A percentile compares a stretch with the other conserved stretches of the same genome.
These are phyloP conservation scores for Fusarium tanahbumbuense DNA, from an alignment of 2,329 filamentous ascomycete species.

Conservation along the genomic window DNA sequence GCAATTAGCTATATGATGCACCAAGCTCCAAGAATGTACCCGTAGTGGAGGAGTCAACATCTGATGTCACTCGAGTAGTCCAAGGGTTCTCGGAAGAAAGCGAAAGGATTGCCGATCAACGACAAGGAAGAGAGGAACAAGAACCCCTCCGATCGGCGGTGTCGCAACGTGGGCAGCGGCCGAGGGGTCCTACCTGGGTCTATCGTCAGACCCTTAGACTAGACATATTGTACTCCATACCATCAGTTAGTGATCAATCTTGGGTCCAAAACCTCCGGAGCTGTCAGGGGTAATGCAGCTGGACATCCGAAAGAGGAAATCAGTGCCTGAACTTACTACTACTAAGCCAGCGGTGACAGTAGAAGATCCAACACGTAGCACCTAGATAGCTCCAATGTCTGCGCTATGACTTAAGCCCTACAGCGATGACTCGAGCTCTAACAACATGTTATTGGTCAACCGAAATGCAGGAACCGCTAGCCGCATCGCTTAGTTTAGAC, in stretches of 20 bases:
- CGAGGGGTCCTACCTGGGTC: slow-evolving; percentile 1
- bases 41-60: background rate
- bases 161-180: slow-evolving; percentile 17
- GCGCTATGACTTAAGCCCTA: slow-evolving; percentile 29
- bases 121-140: slow-evolving; percentile 9
- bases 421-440: slow-evolving; percentile 1
- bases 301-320: slow-evolving; percentile 16
- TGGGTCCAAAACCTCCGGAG: slow-evolving; percentile 1
- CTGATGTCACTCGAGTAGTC: slow-evolving; percentile 9
- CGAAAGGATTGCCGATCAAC: slow-evolving; percentile 23
- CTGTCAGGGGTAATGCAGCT: slow-evolving; percentile 14
- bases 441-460: slow-evolving; percentile 22
- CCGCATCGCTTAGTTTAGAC: slow-evolving; percentile 12
- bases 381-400: background rate
- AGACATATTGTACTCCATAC: background rate
- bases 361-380: background rate
- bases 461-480: slow-evolving; percentile 26
- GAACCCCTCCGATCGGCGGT: slow-evolving; percentile 38
- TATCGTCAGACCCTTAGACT: background rate
- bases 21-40: background rate
- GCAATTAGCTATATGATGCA: background rate
- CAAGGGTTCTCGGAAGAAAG: slow-evolving; percentile 31
- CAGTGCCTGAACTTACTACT: background rate
- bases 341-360: background rate
- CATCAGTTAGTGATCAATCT: background rate